A percentile compares a stretch with the other conserved stretches of the same genome.
Conservation (phyloP, 148 eudicot genomes). For the Linanthus parryae region DNA sequence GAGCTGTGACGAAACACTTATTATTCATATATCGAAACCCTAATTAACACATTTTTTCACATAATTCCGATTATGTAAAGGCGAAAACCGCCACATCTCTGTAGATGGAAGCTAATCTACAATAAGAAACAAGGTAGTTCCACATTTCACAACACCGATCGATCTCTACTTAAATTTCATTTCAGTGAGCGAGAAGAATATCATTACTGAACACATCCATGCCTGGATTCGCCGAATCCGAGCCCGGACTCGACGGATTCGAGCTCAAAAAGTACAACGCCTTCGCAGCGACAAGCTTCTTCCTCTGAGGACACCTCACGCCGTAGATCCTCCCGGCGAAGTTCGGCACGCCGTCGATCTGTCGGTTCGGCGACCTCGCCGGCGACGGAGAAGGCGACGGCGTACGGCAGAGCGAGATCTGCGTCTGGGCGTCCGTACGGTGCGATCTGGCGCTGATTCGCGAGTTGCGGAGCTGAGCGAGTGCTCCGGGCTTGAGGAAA, state of each 20-base stretch:
- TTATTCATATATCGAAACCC: conserved; percentile 5
- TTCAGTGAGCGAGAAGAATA: conserved; percentile 21
- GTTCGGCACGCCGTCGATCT: conserved; percentile 14
- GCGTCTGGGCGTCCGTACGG: conserved; percentile 8
- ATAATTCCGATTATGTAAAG: not conserved
- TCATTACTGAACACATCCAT: conserved; percentile 17
- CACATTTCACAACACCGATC: conserved; percentile 2
- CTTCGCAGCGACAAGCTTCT: conserved; percentile 20
- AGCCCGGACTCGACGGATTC: conserved; percentile 12
- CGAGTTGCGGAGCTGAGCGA: conserved; percentile 24
- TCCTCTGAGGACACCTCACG: conserved; percentile 23
- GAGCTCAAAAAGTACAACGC: conserved; percentile 8
- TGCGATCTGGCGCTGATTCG: conserved; percentile 25
- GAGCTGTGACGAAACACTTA: conserved; percentile 1
- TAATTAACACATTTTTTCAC: conserved; percentile 4
- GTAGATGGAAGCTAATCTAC: conserved; percentile 6
- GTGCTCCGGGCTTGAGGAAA: conserved; percentile 26
- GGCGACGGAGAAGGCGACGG: conserved; percentile 9
- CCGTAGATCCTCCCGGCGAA: conserved; percentile 14
- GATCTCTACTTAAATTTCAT: too few species aligned
- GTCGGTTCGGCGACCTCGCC: not conserved
- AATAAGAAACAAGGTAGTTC: not conserved
- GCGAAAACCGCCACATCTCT: not conserved
- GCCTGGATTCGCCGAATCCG: conserved; percentile 8
- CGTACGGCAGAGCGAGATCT: conserved; percentile 12